These are phyloP conservation scores for Fusarium napiforme DNA, from an alignment of 2,329 filamentous ascomycete genomes.

Conservation along the genomic window DNA sequence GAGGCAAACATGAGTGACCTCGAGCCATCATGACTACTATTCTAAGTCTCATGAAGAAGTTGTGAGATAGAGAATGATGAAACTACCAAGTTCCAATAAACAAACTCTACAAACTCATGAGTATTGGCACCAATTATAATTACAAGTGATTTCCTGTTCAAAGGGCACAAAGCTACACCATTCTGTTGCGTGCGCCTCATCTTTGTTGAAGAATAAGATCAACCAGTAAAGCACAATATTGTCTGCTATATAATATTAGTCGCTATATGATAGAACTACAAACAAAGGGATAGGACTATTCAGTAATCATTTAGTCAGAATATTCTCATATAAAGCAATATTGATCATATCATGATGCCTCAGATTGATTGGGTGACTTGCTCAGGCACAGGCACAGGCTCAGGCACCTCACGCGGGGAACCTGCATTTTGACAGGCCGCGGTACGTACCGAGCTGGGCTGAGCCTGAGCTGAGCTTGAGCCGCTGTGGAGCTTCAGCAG, in stretches of 20 bases:
- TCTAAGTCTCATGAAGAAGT: background rate
- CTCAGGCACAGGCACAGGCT: background rate
- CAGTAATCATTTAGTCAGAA: background rate
- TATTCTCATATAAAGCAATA: background rate
- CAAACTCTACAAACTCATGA: accelerated
- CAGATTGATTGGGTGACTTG: slow-evolving; percentile 10
- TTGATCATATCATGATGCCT: background rate
- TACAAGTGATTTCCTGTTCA: no score
- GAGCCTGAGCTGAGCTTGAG: slow-evolving; percentile 34
- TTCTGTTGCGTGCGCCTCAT: background rate
- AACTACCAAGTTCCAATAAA: accelerated
- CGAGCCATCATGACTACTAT: background rate
- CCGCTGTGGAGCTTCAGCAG: slow-evolving; percentile 38
- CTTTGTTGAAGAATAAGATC: background rate
- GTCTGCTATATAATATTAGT: background rate
- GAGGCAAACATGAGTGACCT: background rate
- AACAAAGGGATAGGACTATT: accelerated
- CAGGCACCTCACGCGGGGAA: slow-evolving; percentile 17
- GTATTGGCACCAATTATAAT: background rate
- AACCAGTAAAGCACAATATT: background rate
- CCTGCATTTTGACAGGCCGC: slow-evolving; percentile 28
- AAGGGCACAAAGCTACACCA: background rate
- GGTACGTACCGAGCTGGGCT: slow-evolving; percentile 37
- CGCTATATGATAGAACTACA: background rate
- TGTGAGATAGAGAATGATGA: background rate